phyloP scores from a whole-genome alignment of 2,329 filamentous ascomycete species.

The Coniochaeta sp. region DNA sequence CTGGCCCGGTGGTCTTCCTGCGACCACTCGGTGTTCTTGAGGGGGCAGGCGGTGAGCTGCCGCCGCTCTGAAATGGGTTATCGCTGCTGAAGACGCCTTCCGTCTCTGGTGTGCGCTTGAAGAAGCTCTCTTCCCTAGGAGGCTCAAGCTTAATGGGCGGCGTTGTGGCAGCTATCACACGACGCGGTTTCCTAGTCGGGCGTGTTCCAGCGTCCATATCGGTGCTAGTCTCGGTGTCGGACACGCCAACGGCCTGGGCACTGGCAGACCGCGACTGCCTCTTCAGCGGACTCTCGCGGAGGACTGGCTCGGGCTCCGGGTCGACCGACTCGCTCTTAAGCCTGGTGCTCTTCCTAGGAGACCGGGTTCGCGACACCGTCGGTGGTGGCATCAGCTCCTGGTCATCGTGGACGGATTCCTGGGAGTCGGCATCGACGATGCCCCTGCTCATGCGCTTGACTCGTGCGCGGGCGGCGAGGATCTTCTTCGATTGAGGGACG shows the following conservation, averaged over 20 bases:
- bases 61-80: constrained; percentile 89
- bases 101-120: constrained; percentile 33
- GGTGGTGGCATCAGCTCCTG: constrained; percentile 46
- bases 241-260: constrained; percentile 43
- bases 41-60: constrained; percentile 51
- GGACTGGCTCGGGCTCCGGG: constrained; percentile 28
- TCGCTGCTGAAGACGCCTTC: constrained; percentile 75
- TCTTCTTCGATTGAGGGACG: constrained; percentile 67
- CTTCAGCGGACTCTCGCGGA: constrained; percentile 42
- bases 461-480: constrained; percentile 66
- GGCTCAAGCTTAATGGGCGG: constrained; percentile 50
- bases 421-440: constrained; percentile 64
- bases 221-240: constrained; percentile 42
- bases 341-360: constrained; percentile 46
- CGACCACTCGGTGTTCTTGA: constrained; percentile 42
- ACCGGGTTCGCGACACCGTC: constrained; percentile 43
- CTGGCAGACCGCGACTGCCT: constrained; percentile 47
- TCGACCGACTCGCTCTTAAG: constrained; percentile 45
- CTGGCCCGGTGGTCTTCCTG: constrained; percentile 39
- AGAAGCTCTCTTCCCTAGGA: constrained; percentile 38
- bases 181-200: constrained; percentile 43
- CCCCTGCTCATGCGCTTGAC: constrained; percentile 84
- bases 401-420: constrained; percentile 50
- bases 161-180: constrained; percentile 29
- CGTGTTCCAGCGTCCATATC: constrained; percentile 33